Base-by-base conservation (phyloP, 768 basidiomycete genomes). In the Xerocomus spinulosus region DNA sequence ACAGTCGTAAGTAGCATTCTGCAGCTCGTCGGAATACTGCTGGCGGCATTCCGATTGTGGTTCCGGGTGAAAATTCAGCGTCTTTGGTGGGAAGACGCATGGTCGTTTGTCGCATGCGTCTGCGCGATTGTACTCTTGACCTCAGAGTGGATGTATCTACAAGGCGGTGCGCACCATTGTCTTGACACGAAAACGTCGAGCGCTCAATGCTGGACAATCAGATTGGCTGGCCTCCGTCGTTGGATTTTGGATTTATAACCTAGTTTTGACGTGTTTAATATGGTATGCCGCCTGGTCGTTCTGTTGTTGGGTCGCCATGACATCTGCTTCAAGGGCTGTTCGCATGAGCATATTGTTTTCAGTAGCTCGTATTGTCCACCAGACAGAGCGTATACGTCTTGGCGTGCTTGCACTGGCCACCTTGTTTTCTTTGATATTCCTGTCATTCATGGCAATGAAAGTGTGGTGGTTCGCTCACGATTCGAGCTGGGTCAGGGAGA, bases 11-110 rank as follows among this genome's bases (percentile, higher is more conserved):
- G 38, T 17, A 51, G 51, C n/a, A 43, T 50, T 25, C 17, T 51
- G 34, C 47, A 48, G 32, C 34, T 38, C 9, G 23, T 59, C 32
- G 54, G 54, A 24, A 49, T 62, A 44, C 9, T 53, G 12, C 20
- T 49, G 13, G 43, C 49, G 2, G 20, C 62, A 12, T 54, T 56
- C 50, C 60, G 60, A 17, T 48, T 57, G 34, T 53, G 44, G 43
- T 54, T 54, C 17, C 54, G 60, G 13, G 32, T 46, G 28, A 40
- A 35, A 37, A 53, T 61, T 26, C 47, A 29, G 48, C 45, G 59
- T 5, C 35, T 55, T 17, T 52, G 58, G 52, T 63, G 58, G 55
- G 61, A 61, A 21, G 62, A 64, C n/a, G 44, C 45, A 1, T 61
- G 47, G 44, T 51, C 56, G 6, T 23, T 40, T 5, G 18, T 57